Conservation (phyloP, 139 green algal genomes). For the Picochlorum sp. region DNA sequence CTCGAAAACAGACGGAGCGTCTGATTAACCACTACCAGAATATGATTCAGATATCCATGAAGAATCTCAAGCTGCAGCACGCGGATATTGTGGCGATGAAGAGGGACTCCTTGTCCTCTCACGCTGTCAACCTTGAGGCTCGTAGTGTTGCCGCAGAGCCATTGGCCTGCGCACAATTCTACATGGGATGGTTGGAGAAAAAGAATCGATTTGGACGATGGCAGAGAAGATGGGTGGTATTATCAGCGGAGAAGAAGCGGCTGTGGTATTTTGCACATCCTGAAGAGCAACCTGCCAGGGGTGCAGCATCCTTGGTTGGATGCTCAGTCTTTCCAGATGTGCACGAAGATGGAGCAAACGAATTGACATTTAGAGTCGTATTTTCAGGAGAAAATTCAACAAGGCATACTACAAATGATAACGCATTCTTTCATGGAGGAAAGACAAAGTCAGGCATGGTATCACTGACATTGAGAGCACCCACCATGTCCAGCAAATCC, state of each 20-base stretch:
- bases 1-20: neutral
- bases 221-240: slow-evolving; percentile 8
- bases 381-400: neutral
- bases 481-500: neutral
- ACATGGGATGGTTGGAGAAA: slow-evolving; percentile 14
- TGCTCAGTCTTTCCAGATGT: neutral
- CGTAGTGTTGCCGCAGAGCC: neutral
- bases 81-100: slow-evolving; percentile 2
- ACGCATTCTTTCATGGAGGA: neutral
- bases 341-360: neutral
- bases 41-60: slow-evolving; percentile 2
- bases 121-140: neutral
- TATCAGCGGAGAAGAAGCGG: neutral
- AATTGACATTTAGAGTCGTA: neutral
- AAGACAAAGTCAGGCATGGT: neutral
- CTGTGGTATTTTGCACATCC: slow-evolving; percentile 15
- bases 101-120: neutral
- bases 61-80: slow-evolving; percentile 4
- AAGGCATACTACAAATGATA: neutral
- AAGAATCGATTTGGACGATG: slow-evolving; percentile 9
- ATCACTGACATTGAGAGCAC: slow-evolving; percentile 1
- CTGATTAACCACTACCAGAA: neutral
- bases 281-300: slow-evolving; percentile 10
- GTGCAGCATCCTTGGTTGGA: neutral
- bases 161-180: neutral